phyloP scores from a whole-genome alignment of 495 filamentous ascomycete genomes.

The Neurospora sp. region DNA sequence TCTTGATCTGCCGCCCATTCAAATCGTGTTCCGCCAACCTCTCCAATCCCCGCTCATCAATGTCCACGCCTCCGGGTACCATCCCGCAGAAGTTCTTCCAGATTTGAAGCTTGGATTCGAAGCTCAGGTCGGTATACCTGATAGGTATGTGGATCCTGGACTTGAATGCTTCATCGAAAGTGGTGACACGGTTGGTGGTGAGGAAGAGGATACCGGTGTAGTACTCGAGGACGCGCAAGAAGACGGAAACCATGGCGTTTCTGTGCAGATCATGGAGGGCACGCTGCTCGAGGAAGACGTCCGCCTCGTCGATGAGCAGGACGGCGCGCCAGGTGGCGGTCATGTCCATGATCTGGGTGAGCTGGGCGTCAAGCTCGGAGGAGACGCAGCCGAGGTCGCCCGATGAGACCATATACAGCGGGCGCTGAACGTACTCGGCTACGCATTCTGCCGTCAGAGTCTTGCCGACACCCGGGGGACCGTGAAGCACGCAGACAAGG shows the following conservation, averaged over 20 bases:
- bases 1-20: constrained; percentile 57
- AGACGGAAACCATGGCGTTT: constrained; percentile 37
- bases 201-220: constrained; percentile 39
- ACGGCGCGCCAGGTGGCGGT: constrained; percentile 39
- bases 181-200: constrained; percentile 36
- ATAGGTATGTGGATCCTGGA: constrained; percentile 36
- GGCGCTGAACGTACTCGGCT: constrained; percentile 40
- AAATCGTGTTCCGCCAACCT: constrained; percentile 35
- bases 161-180: constrained; percentile 35
- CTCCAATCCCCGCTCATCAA: constrained; percentile 32
- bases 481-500: constrained; percentile 32
- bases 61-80: constrained; percentile 27
- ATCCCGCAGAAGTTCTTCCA: constrained; percentile 37
- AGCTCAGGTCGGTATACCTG: constrained; percentile 26
- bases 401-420: constrained; percentile 43
- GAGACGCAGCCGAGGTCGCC: constrained; percentile 42
- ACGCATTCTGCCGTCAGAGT: constrained; percentile 35
- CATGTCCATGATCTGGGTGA: constrained; percentile 41
- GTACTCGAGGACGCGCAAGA: constrained; percentile 38
- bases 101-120: constrained; percentile 23
- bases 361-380: constrained; percentile 13
- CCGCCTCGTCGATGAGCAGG: constrained; percentile 42
- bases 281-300: constrained; percentile 38
- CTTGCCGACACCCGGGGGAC: constrained; percentile 30
- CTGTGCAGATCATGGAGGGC: constrained; percentile 30